Conservation (phyloP, 768 basidiomycete genomes). For the Naganishia vaughanmartiniae region DNA sequence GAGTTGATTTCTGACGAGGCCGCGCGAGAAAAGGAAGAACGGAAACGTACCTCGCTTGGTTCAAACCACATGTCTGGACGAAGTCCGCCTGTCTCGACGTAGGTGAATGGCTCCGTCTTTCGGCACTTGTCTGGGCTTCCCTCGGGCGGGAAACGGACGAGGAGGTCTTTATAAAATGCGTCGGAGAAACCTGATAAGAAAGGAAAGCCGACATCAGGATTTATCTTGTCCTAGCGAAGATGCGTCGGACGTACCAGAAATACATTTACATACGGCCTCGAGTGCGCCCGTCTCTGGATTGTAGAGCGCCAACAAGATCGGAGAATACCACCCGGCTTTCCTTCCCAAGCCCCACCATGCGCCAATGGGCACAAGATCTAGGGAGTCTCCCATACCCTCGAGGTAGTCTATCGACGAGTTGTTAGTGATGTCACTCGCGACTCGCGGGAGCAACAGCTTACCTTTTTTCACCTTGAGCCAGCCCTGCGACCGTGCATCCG, state of each 20-base stretch:
- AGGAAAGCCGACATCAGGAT: neutral
- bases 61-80: conserved; percentile 54
- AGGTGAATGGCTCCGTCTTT: conserved; percentile 48
- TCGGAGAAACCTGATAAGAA: conserved; percentile 72
- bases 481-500: conserved; percentile 78
- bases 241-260: conserved; percentile 21
- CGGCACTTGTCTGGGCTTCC: conserved; percentile 63
- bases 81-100: conserved; percentile 46
- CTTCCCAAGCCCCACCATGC: conserved; percentile 89
- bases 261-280: conserved; percentile 84
- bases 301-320: conserved; percentile 75
- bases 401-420: conserved; percentile 64
- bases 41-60: conserved; percentile 50
- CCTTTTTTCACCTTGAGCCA: conserved; percentile 87
- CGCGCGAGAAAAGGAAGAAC: conserved; percentile 59
- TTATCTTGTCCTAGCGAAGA: neutral
- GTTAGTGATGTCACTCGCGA: neutral
- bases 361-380: conserved; percentile 57
- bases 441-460: conserved; percentile 12
- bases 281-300: conserved; percentile 63
- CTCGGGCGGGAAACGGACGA: conserved; percentile 63
- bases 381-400: conserved; percentile 68
- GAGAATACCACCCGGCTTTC: conserved; percentile 89
- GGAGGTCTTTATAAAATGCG: conserved; percentile 59
- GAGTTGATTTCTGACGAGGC: too few species aligned